Evolutionary conservation across 495 filamentous ascomycete species (phyloP), one percentile per base, ranked within the genome.

Genomic region (Tuber borchii): DNA sequence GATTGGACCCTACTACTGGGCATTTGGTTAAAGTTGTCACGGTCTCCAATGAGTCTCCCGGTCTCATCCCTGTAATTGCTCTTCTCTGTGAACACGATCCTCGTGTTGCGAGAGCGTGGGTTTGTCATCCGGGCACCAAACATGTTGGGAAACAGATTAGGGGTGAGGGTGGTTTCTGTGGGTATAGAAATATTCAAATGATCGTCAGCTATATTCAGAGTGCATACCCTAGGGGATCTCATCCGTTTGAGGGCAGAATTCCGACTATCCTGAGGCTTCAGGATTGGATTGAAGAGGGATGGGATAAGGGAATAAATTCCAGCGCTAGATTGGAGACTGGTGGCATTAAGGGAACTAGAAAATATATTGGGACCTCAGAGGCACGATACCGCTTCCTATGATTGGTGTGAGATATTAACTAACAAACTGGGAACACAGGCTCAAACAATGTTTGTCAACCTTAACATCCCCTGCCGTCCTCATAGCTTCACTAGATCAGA

Each of bases 111-210:
- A 88, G 89, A 74, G 92, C 92, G 6, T 97, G 93, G 79, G 84
- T 97, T 43, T 98, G 95, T 83, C 89, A 93, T 77, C 87, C 92
- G 10, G 86, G 85, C 42, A 91, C 93, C 1, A 88, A 89, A 51
- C 94, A 97, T 82, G 88, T 99, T 26, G 91, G 90, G 70, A 97
- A 97, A 79, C 86, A 97, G 51, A 87, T 87, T 16, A 88, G 86
- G 48, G 94, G 97, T 84, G 89, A 87, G 86, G 92, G 94, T 46
- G 93, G 93, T 1, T 99, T 98, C 84, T 99, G 95, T 84, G 95
- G 95, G n/a, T 99, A 97, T 81, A 88, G 95, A 16, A 99, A 97
- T 83, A 97, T 97, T 61, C 95, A 99, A 81, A 97, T 97, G 93
- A 82, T 97, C 75, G 85, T 91, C 26, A 94, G 94, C 4, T 95